Percentiles rank a stretch among this genome's conserved stretches.
phyloP scores from a whole-genome alignment of 164 flowering plant species.

The Nelumbo lutea region DNA sequence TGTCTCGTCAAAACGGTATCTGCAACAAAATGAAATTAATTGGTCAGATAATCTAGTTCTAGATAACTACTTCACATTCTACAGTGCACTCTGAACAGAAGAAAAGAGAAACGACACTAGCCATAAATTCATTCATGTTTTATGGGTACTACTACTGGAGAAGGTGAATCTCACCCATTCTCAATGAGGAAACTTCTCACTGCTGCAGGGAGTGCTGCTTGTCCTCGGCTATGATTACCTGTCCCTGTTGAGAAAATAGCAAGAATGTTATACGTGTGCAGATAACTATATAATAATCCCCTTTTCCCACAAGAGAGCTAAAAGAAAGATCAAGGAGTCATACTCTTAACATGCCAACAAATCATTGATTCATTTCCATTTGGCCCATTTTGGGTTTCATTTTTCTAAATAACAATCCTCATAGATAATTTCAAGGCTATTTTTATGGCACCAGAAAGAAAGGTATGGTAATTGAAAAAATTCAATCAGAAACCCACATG shows the following conservation, averaged over 20 bases:
- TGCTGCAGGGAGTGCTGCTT: constrained; percentile 75
- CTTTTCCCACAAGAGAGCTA: too few relatives aligned
- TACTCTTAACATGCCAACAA: too few relatives aligned
- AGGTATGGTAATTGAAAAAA: too few relatives aligned
- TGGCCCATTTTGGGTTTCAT: too few relatives aligned
- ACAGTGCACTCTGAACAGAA: not conserved
- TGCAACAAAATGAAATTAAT: constrained; percentile 18
- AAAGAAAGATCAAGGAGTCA: too few relatives aligned
- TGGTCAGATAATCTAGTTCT: not conserved
- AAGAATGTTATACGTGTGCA: not conserved
- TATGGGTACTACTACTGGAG: not conserved
- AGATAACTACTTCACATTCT: not conserved
- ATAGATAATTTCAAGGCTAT: too few relatives aligned
- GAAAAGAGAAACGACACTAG: not conserved
- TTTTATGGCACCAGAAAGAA: too few relatives aligned
- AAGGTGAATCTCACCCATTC: constrained; percentile 42
- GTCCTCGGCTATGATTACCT: constrained; percentile 86
- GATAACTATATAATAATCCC: too few relatives aligned
- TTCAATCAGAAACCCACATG: too few relatives aligned
- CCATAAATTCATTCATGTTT: not conserved
- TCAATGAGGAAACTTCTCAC: constrained; percentile 67
- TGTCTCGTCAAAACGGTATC: constrained; percentile 54
- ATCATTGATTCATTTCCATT: too few relatives aligned
- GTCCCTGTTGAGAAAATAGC: constrained; percentile 39
- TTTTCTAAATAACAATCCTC: too few relatives aligned